Evolutionary conservation across 2,329 filamentous ascomycete species (phyloP).

Genomic region (Ascochyta viciae-villosae): DNA sequence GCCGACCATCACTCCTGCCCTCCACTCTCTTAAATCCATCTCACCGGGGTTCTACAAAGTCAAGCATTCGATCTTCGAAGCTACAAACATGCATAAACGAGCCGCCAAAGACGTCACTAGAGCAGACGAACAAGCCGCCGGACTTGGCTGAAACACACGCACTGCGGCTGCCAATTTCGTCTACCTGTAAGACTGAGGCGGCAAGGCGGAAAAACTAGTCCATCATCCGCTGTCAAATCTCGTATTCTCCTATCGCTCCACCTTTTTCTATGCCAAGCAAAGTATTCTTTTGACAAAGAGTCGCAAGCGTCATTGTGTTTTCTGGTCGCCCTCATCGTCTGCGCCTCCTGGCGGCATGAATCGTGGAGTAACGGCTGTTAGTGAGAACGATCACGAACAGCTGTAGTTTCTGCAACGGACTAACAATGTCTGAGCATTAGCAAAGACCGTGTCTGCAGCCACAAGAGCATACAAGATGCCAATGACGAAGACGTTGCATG

Average conservation of each 20-base stretch:
- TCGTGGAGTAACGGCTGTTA: not conserved
- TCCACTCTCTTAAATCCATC: not conserved
- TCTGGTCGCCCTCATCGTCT: constrained; percentile 11
- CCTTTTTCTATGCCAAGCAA: constrained; percentile 1
- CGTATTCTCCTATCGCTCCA: constrained; percentile 12
- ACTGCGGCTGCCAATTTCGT: constrained; percentile 20
- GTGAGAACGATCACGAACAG: not conserved
- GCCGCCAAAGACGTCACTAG: not conserved
- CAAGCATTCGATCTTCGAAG: constrained; percentile 1
- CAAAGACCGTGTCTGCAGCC: not conserved
- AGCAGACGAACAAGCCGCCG: constrained; percentile 2
- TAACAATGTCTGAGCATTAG: too few species aligned
- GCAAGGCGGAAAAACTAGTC: constrained; percentile 17
- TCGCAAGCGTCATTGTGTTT: constrained; percentile 9
- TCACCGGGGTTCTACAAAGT: not conserved
- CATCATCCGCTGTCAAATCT: constrained; percentile 16
- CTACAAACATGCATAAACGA: not conserved
- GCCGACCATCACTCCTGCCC: not conserved
- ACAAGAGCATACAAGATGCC: not conserved
- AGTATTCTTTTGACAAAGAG: constrained; percentile 1
- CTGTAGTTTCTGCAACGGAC: not conserved
- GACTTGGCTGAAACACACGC: constrained; percentile 16
- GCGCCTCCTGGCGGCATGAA: constrained; percentile 3
- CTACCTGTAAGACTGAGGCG: constrained; percentile 8
- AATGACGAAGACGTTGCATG: not conserved